Evolutionary conservation across 2,329 filamentous ascomycete species (phyloP).

Genomic region (Colletotrichum tropicale): DNA sequence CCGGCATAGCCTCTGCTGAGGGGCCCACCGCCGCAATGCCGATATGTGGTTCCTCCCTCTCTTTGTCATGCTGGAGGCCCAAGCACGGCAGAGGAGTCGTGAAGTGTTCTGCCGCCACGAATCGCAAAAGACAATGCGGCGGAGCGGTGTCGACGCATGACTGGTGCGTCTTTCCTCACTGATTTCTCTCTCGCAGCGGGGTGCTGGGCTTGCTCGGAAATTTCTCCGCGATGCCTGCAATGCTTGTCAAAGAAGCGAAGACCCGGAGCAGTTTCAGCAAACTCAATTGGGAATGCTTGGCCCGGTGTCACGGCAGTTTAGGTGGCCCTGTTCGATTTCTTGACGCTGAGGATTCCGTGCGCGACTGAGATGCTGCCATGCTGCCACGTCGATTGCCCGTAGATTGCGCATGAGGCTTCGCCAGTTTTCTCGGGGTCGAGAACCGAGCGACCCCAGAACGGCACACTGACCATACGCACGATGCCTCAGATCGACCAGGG

Average conservation of each 20-base stretch:
- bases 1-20: background rate
- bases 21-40: conserved; percentile 14
- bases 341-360: background rate
- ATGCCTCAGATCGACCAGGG: background rate
- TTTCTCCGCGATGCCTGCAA: conserved; percentile 12
- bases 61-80: background rate
- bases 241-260: conserved; percentile 15
- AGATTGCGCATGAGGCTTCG: background rate
- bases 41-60: background rate
- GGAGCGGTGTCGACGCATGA: conserved; percentile 3
- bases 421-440: background rate
- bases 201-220: background rate
- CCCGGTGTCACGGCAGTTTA: conserved; percentile 15
- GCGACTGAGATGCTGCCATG: background rate
- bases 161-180: background rate
- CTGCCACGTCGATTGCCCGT: background rate
- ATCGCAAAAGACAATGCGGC: conserved; percentile 11
- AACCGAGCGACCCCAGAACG: background rate
- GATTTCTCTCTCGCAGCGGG: background rate
- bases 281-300: conserved; percentile 17
- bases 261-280: conserved; percentile 9
- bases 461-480: background rate
- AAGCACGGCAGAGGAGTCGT: background rate
- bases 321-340: background rate
- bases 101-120: background rate